These are phyloP conservation scores for Xylaria sp. DNA, from an alignment of 2,329 filamentous ascomycete genomes.

Conservation along the genomic window DNA sequence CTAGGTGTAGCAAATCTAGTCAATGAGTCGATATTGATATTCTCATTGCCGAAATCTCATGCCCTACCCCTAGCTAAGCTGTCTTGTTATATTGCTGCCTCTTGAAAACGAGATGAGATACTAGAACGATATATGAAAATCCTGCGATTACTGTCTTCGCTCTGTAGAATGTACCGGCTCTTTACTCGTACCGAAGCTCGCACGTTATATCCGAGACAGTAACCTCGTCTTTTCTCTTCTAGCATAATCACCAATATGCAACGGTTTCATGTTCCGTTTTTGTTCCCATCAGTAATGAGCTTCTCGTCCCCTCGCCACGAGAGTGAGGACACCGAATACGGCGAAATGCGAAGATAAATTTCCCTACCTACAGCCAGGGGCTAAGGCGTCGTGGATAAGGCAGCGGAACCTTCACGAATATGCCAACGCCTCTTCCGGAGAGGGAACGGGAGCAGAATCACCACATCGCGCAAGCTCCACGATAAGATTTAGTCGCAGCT, in stretches of 20 bases:
- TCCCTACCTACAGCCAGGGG: neutral
- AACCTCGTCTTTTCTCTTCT: no score
- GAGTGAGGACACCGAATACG: neutral
- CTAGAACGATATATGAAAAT: neutral
- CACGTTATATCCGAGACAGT: no score
- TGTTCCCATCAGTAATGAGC: no score
- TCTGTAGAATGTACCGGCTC: neutral
- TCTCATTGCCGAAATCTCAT: neutral
- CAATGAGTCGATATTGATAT: neutral
- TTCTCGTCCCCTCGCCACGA: no score
- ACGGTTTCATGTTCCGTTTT: no score
- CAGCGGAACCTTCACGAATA: neutral
- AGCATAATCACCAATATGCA: no score
- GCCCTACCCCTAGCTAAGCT: neutral
- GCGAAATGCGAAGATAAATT: neutral
- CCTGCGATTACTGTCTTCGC: neutral
- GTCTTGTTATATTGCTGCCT: neutral
- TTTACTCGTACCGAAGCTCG: neutral
- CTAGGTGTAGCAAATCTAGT: neutral
- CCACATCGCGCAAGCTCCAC: constrained; percentile 23
- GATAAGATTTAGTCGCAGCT: constrained; percentile 22
- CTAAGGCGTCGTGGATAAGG: neutral
- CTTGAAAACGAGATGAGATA: neutral
- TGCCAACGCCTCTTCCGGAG: neutral
- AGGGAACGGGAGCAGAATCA: neutral